Evolutionary conservation across 768 basidiomycete genomes (phyloP).

Genomic region (Porpolomopsis calyptriformis): DNA sequence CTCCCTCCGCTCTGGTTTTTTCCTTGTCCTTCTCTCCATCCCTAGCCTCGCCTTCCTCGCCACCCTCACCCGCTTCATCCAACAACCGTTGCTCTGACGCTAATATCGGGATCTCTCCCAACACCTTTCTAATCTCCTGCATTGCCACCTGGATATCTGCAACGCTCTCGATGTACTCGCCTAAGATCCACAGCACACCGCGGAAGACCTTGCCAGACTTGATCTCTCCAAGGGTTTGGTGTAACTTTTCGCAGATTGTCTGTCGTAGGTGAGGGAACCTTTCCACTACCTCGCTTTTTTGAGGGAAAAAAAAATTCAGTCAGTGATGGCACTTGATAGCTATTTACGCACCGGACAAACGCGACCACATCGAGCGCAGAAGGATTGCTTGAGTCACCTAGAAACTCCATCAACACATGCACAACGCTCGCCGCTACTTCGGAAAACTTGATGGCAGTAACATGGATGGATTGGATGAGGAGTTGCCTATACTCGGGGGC

Average conservation of each 20-base stretch:
- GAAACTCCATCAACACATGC: slow-evolving; percentile 86
- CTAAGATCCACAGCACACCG: slow-evolving; percentile 95
- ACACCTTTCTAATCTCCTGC: slow-evolving; percentile 67
- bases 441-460: slow-evolving; percentile 92
- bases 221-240: slow-evolving; percentile 71
- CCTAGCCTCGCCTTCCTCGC: slow-evolving; percentile 37
- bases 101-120: slow-evolving; percentile 96
- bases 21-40: slow-evolving; percentile 41
- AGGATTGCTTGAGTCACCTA: slow-evolving; percentile 90
- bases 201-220: slow-evolving; percentile 96
- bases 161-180: slow-evolving; percentile 74
- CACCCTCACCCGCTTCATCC: slow-evolving; percentile 51
- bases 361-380: slow-evolving; percentile 93
- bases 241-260: slow-evolving; percentile 78
- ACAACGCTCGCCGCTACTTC: slow-evolving; percentile 95
- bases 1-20: slow-evolving; percentile 32
- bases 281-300: slow-evolving; percentile 79
- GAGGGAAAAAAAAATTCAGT: slow-evolving; percentile 1
- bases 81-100: slow-evolving; percentile 79
- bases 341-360: slow-evolving; percentile 30
- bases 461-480: slow-evolving; percentile 93
- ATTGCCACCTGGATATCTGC: slow-evolving; percentile 63
- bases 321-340: not conserved
- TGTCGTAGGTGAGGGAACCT: slow-evolving; percentile 85
- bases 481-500: slow-evolving; percentile 92